Conservation (phyloP, 78 protist genomes). For the Dictyostelium firmibasis region DNA sequence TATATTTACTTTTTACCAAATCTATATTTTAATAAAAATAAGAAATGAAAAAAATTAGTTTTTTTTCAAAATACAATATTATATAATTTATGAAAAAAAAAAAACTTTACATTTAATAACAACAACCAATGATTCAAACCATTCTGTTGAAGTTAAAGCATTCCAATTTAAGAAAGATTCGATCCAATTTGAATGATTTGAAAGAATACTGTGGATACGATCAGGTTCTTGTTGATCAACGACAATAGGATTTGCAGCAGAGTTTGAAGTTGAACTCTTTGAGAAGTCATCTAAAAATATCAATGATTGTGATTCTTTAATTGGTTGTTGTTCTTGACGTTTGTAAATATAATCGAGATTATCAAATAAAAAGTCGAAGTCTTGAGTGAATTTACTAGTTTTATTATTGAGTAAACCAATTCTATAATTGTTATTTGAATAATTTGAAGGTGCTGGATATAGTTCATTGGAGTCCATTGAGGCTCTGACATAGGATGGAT, state of each 20-base stretch:
- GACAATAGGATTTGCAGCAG: background rate
- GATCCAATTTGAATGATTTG: slow-evolving; percentile 10
- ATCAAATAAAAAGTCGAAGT: background rate
- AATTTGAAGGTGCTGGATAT: background rate
- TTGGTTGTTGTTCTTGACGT: background rate
- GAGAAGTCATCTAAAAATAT: background rate
- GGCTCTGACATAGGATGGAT: slow-evolving; percentile 7
- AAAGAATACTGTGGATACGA: background rate
- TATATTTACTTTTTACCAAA: background rate
- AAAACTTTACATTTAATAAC: background rate
- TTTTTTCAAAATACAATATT: no score
- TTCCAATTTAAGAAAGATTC: slow-evolving; percentile 7
- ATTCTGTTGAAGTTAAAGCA: background rate
- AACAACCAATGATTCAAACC: background rate
- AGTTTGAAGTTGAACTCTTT: background rate
- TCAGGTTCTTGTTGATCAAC: background rate
- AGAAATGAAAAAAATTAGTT: background rate
- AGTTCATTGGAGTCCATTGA: background rate
- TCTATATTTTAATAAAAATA: background rate
- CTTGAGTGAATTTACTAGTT: background rate
- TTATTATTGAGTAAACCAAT: background rate
- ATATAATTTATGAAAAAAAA: no score
- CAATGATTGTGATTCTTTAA: background rate
- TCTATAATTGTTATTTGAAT: background rate
- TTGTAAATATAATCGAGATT: background rate